Conservation (phyloP, 208 protist species). For the Herpetomonas samuelpessoai region DNA sequence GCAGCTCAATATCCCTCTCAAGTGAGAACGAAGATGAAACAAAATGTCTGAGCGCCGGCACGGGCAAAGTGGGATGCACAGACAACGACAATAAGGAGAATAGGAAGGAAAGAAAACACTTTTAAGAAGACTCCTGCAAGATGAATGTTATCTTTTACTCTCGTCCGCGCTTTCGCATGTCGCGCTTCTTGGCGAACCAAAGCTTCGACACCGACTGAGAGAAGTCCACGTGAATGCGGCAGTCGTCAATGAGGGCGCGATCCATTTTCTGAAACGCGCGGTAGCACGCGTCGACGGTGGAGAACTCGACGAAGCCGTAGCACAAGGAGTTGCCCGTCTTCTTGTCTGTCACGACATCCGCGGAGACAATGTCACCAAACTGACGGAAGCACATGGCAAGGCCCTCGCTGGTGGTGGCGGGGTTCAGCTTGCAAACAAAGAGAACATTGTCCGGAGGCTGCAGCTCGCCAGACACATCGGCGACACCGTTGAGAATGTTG, state of each 20-base stretch:
- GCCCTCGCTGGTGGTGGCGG: conserved; percentile 93
- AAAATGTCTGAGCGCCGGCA: too few species aligned
- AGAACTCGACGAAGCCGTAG: conserved; percentile 99
- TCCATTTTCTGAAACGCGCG: conserved; percentile 97
- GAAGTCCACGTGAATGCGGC: conserved; percentile 98
- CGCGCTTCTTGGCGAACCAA: conserved; percentile 60
- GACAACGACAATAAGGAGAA: too few species aligned
- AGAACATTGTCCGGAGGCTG: conserved; percentile 97
- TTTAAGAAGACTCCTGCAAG: background rate
- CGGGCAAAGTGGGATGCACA: too few species aligned
- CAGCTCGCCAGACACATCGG: conserved; percentile 86
- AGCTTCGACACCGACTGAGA: conserved; percentile 95
- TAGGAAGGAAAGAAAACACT: conserved; percentile 6
- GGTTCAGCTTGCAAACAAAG: conserved; percentile 99
- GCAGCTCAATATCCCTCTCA: too few species aligned
- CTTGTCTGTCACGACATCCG: conserved; percentile 74
- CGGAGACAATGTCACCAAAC: conserved; percentile 93
- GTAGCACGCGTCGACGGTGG: conserved; percentile 84
- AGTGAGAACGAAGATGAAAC: conserved; percentile 3
- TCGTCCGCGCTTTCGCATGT: conserved; percentile 28
- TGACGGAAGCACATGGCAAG: conserved; percentile 95
- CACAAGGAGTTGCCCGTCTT: conserved; percentile 85
- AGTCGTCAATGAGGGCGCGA: conserved; percentile 97
- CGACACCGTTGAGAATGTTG: conserved; percentile 96
- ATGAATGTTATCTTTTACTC: conserved; percentile 2